Base-by-base conservation (phyloP, 2,329 filamentous ascomycete species). In the Zymoseptoria pseudotritici region DNA sequence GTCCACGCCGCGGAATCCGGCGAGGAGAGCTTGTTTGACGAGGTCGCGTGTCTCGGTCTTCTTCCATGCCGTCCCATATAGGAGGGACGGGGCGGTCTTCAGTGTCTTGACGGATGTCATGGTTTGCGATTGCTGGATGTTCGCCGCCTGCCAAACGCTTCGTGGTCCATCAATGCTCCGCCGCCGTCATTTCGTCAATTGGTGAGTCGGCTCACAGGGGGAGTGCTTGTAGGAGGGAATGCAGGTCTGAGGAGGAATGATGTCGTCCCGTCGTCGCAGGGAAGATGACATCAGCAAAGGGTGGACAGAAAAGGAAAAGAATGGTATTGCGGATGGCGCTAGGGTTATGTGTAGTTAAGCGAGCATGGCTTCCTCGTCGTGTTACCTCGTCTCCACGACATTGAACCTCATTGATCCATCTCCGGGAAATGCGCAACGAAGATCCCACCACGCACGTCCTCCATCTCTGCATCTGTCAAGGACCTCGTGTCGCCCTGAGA, bases 1-100 rank as follows among this genome's bases (percentile, higher is more conserved):
- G 70, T 94, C 90, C 61, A 94, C 76, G 53, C 79, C 88, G 31
- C 85, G 81, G 67, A 93, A 94, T 4, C 90, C 89, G 52, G 82
- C 77, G 52, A 79, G 78, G 36, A 94, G 70, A 1, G 90, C 90
- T 63, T 81, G 74, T 66, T 86, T 83, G 21, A 94, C 89, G 2
- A 93, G 79, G 58, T 82, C 77, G 20, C 82, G 80, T 0, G 88
- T 91, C 19, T 76, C 75, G 0, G 87, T 84, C 68, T 87, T 86
- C 73, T 94, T 94, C 89, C 90, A 93, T n/a, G 90, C 90, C 2
- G 90, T 93, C 56, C 90, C 90, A 72, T 94, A 94, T 63, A 94
- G 75, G 64, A 84, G 80, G 3, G 75, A 70, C 3, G 78, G 77
- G n/a, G 68, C 1, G 6, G 36, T 59, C 42, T 62, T 63, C n/a